Conservation (phyloP, 192 early-diverging fungal species). For the Dissophora globulifera region DNA sequence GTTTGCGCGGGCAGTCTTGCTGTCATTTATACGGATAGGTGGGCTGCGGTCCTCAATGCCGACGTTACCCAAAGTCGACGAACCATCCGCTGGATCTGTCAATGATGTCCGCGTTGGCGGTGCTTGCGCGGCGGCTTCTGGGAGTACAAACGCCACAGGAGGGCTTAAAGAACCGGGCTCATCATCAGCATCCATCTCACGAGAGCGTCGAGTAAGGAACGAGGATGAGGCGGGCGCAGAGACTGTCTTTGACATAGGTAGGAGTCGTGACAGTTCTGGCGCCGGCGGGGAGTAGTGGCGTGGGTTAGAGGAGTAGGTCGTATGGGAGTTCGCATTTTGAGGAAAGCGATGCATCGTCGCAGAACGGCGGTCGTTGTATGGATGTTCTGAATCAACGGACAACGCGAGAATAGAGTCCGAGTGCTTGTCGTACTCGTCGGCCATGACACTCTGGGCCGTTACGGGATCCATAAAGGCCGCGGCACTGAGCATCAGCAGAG, state of each 20-base stretch:
- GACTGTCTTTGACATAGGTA: slow-evolving; percentile 38
- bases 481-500: slow-evolving; percentile 46
- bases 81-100: no score
- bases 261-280: neutral
- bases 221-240: slow-evolving; percentile 34
- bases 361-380: neutral
- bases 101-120: no score
- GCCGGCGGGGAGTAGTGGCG: neutral
- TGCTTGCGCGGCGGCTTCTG: no score
- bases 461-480: slow-evolving; percentile 48
- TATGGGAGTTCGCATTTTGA: neutral
- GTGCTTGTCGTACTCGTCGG: neutral
- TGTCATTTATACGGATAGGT: no score
- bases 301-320: neutral
- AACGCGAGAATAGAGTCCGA: neutral
- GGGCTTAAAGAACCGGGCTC: no score
- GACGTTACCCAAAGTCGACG: no score
- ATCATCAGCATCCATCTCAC: slow-evolving; percentile 11
- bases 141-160: no score
- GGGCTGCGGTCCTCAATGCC: no score
- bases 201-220: neutral
- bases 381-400: neutral
- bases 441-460: slow-evolving; percentile 8
- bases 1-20: no score
- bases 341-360: no score